Base-by-base conservation (phyloP, 2,329 filamentous ascomycete genomes). In the Aureobasidium sp. region DNA sequence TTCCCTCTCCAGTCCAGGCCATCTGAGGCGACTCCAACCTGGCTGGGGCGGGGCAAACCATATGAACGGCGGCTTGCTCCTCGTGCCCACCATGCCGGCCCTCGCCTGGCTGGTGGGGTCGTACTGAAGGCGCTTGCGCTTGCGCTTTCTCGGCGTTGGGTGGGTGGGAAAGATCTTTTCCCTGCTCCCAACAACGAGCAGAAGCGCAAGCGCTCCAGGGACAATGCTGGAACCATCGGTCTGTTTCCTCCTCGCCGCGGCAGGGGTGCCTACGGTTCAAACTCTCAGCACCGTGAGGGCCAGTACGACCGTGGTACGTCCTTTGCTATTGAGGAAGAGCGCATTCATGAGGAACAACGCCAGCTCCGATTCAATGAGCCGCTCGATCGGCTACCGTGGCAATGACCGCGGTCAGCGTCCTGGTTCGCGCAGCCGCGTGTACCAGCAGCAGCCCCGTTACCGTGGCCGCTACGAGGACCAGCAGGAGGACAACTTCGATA, bases 211-310 rank as follows among this genome's bases (percentile, higher is more conserved):
- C 83, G 91, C 62, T 94, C 89, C 66, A 87, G 89, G 62, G 89
- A 95, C 70, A 95, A 94, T 71, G 90, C 90, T 1, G 87, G 90
- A 69, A 85, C 90, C 69, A 84, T 93, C 66, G 91, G 90, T 84
- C 81, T 95, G 0, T 95, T 91, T 71, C 89, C 90, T 3, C 90
- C 90, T 5, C 87, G 88, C 64, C 29, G 19, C 19, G 42, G 42
- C 8, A 85, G 86, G 47, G 84, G 85, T 17, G 86, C 89, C 69
- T 84, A 88, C 60, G 84, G 85, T 66, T 83, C 86, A 17, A 85
- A 89, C 64, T 86, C 91, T 69, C 85, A 88, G 63, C 25, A 86
- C 50, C 84, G 88, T 60, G 83, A 84, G 55, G 92, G 88, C 21
- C 86, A 89, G 68, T 95, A 84, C 67, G 90, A 95, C 67, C 87